These are phyloP conservation scores for Solanum dulcamara DNA, from an alignment of 257 asterid species.

Conservation along the genomic window DNA sequence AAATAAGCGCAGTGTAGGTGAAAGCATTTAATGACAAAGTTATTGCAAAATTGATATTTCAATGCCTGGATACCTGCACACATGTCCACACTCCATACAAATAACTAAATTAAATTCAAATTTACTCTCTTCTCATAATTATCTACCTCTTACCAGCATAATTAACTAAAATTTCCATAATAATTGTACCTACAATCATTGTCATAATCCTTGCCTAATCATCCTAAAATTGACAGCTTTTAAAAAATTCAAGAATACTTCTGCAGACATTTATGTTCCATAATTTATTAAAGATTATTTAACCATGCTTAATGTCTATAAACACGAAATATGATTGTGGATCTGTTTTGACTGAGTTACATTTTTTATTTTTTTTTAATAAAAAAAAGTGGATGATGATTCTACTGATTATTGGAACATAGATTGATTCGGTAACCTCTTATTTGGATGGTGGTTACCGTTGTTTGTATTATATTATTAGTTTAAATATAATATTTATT, in stretches of 20 bases:
- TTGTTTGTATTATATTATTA: too few relatives aligned
- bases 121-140: neutral
- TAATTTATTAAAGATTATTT: too few relatives aligned
- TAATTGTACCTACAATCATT: neutral
- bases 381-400: neutral
- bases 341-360: neutral
- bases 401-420: too few relatives aligned
- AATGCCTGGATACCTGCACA: conserved; percentile 32
- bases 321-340: neutral
- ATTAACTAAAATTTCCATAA: neutral
- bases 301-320: too few relatives aligned
- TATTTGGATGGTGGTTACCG: too few relatives aligned
- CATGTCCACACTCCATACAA: conserved; percentile 2
- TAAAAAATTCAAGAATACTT: too few relatives aligned
- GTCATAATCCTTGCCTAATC: neutral
- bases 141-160: neutral
- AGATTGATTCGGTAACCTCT: too few relatives aligned
- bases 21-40: conserved; percentile 31
- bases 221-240: neutral
- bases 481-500: too few relatives aligned
- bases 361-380: too few relatives aligned
- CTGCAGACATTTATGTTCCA: neutral
- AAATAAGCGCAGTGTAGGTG: conserved; percentile 27
- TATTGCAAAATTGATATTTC: conserved; percentile 19
- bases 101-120: neutral